Evolutionary conservation across 1,139 yeast genomes (phyloP), one percentile per base, ranked within the genome.

Genomic region (Yamadazyma taylorii): DNA sequence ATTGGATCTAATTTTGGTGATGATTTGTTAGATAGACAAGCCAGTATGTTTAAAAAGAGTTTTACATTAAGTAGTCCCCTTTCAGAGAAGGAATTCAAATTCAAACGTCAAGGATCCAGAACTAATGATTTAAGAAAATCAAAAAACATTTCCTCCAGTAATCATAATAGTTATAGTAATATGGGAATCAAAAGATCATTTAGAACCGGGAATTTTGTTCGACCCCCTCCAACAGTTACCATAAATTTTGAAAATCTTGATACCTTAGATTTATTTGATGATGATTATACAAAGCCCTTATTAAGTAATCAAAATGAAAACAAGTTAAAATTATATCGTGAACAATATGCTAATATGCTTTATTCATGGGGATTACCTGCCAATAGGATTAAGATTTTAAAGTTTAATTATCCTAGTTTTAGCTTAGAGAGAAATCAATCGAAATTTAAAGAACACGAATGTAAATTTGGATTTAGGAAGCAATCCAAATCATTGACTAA

Each of bases 291-390:
- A 2, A 58, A 63, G 30, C 59, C 75, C 2, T 58, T 81, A 31
- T 59, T 85, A 32, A 73, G 72, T 35, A 59, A 75, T 4, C 67
- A 71, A 19, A 74, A 75, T 36, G 68, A 66, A 19, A 61, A 56
- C 1, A 73, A 72, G 42, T 69, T 77, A 41, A 61, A 65, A 36
- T 50, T 57, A 11, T 86, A 85, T 56, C 63, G 96, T 30, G 72
- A 75, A 23, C 84, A 81, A 43, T 90, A 90, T 57, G 92, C 97
- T 0, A 78, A 83, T n/a, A 73, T 89, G 57, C 64, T 90, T 17
- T 87, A 77, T 50, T 61, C 75, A 28, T 90, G 97, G 97, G 94
- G 92, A 0, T 67, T 89, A 21, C 87, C 89, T 0, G 73, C 85
- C 14, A 79, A 82, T 47, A 63, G 96, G 26, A 77, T 86, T 24